A percentile compares a stretch with the other conserved stretches of the same genome.
Conservation (phyloP, 2,329 filamentous ascomycete species). For the Microcyclosporella mali region DNA sequence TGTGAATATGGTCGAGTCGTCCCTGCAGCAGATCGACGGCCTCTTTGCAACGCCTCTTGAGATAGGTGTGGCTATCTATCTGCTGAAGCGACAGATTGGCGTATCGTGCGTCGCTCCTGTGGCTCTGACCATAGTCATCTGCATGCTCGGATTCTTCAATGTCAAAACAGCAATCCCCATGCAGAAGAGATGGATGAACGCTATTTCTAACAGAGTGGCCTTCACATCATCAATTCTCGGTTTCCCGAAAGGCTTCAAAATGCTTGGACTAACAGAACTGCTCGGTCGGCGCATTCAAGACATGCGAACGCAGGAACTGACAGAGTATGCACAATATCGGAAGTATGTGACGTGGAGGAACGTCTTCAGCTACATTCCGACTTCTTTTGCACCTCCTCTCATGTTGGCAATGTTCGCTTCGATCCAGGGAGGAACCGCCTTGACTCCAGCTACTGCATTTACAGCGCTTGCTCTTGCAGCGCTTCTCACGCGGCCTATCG, state of each 20-base stretch:
- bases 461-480: constrained; percentile 14
- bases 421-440: constrained; percentile 5
- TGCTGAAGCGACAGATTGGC: constrained; percentile 16
- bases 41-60: constrained; percentile 20
- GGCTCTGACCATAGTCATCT: constrained; percentile 10
- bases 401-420: constrained; percentile 17
- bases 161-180: constrained; percentile 12
- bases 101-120: constrained; percentile 17
- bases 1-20: constrained; percentile 13
- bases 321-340: constrained; percentile 12
- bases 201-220: constrained; percentile 13
- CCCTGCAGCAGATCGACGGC: constrained; percentile 13
- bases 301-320: constrained; percentile 15
- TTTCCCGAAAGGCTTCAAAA: constrained; percentile 16
- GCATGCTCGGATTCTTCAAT: constrained; percentile 13
- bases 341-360: constrained; percentile 19
- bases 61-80: constrained; percentile 17
- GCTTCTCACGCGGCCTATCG: constrained; percentile 11
- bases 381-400: constrained; percentile 9
- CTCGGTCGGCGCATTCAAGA: constrained; percentile 15
- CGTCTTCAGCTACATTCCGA: constrained; percentile 11
- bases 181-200: constrained; percentile 15
- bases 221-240: constrained; percentile 16
- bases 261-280: constrained; percentile 16
- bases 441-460: constrained; percentile 15